Evolutionary conservation across 2,329 filamentous ascomycete genomes (phyloP), one percentile per base, ranked within the genome.

Genomic region (Dactylellina leptospora): DNA sequence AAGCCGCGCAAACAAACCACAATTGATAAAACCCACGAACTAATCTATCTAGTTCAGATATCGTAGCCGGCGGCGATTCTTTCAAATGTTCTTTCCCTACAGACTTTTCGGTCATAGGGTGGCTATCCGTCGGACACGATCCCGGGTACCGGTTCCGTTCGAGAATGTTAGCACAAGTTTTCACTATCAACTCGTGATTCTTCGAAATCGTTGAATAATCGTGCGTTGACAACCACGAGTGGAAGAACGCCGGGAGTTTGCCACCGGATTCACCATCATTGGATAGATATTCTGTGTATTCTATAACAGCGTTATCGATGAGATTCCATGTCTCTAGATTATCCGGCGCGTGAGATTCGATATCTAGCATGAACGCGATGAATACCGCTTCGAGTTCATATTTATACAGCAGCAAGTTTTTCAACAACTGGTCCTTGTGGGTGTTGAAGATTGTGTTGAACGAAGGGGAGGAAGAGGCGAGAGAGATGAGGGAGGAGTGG

Each of bases 371-470:
- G 20, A 23, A 47, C 4, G 44, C 44, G 44, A 36, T 36, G n/a
- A 54, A 23, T 13, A 36, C n/a, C 6, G 50, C 50, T n/a, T 54
- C 25, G 38, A n/a, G 13, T 36, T 23, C 30, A 13, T 47, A 58
- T 47, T 33, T 47, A 8, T 22, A 6, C 8, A 47, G 25, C 3
- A 58, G 25, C 4, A 28, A 13, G 8, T 9, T 6, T 1, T 45
- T 3, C 16, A 58, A 1, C 13, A 58, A 22, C 2, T 16, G 3
- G 3, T 23, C 44, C 3, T 22, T 42, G 23, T 58, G 40, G 4
- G 2, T 18, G 5, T 36, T 11, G 25, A 47, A 33, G 11, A 27
- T 6, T 1, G 40, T 47, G 23, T 22, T 20, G 54, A 58, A 58
- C 8, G 25, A 25, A 5, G 38, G 54, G 8, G 38, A 58, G 10